phyloP scores from a whole-genome alignment of 2,329 filamentous ascomycete species.

The Fusarium sacchari region DNA sequence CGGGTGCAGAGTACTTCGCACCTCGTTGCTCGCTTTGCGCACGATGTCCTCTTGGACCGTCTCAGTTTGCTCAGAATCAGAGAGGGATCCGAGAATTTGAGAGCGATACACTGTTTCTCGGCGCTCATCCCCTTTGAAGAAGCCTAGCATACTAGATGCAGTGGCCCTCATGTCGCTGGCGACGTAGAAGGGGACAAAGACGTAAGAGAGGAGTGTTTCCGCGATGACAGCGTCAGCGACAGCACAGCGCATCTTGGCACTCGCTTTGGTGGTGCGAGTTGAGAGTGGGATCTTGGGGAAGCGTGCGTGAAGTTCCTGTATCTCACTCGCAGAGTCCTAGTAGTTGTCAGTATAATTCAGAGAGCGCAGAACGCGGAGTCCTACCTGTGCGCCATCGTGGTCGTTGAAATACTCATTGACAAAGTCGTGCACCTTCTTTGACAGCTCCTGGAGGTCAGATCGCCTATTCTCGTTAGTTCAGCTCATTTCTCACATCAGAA shows the following conservation, averaged over 20 bases:
- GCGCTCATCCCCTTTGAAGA: slow-evolving; percentile 41
- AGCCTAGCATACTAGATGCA: slow-evolving; percentile 33
- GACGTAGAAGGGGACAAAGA: slow-evolving; percentile 47
- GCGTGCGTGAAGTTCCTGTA: slow-evolving; percentile 32
- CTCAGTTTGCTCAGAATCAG: slow-evolving; percentile 31
- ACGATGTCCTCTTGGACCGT: slow-evolving; percentile 40
- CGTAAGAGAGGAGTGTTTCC: slow-evolving; percentile 35
- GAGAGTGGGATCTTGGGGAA: slow-evolving; percentile 44
- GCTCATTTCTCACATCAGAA: fast-evolving
- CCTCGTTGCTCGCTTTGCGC: slow-evolving; percentile 41
- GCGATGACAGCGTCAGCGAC: slow-evolving; percentile 44
- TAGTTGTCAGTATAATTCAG: neutral
- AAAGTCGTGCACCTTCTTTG: slow-evolving; percentile 40
- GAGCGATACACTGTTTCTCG: slow-evolving; percentile 43
- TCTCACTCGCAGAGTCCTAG: slow-evolving; percentile 37
- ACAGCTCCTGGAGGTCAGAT: slow-evolving; percentile 36
- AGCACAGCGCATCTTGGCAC: slow-evolving; percentile 44
- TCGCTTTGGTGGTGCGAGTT: slow-evolving; percentile 27
- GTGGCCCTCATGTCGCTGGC: slow-evolving; percentile 19
- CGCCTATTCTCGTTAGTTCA: slow-evolving; percentile 31
- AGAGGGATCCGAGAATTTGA: slow-evolving; percentile 41
- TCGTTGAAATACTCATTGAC: slow-evolving; percentile 45
- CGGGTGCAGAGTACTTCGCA: slow-evolving; percentile 31
- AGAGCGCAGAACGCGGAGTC: neutral
- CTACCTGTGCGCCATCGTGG: slow-evolving; percentile 37